A percentile compares a stretch with the other conserved stretches of the same genome.
Conservation (phyloP, 2,329 filamentous ascomycete genomes). For the Aspergillus chevalieri region DNA sequence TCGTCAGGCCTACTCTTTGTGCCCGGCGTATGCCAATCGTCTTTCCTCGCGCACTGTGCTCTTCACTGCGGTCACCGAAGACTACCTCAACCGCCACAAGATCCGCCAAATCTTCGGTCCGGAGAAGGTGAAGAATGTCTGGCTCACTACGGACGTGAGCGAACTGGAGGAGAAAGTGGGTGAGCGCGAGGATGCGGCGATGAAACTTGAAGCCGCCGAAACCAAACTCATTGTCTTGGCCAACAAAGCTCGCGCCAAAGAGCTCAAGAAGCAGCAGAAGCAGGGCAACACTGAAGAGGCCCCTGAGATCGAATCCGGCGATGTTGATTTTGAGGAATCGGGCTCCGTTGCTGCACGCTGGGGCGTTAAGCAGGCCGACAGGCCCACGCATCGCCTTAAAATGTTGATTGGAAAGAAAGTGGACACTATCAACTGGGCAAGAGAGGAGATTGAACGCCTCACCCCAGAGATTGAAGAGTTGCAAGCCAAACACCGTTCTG, state of each 20-base stretch:
- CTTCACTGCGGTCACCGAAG: constrained; percentile 73
- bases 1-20: constrained; percentile 84
- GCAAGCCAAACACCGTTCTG: constrained; percentile 60
- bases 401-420: constrained; percentile 76
- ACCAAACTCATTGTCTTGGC: constrained; percentile 75
- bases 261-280: constrained; percentile 59
- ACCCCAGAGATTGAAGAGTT: constrained; percentile 64
- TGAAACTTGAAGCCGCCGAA: constrained; percentile 80
- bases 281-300: constrained; percentile 35
- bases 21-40: constrained; percentile 74
- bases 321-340: constrained; percentile 52
- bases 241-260: constrained; percentile 65
- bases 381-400: constrained; percentile 70
- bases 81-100: constrained; percentile 70
- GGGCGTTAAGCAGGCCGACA: constrained; percentile 60
- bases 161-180: constrained; percentile 75
- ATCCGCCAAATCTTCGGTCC: constrained; percentile 72
- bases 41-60: constrained; percentile 87
- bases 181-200: constrained; percentile 71
- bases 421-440: constrained; percentile 88
- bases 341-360: constrained; percentile 68
- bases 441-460: constrained; percentile 68
- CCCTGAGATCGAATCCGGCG: constrained; percentile 32
- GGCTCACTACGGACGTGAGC: constrained; percentile 72
- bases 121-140: constrained; percentile 73